Base-by-base conservation (phyloP, 108 stramenopile species). In the Fragilariopsis cylindrus region DNA sequence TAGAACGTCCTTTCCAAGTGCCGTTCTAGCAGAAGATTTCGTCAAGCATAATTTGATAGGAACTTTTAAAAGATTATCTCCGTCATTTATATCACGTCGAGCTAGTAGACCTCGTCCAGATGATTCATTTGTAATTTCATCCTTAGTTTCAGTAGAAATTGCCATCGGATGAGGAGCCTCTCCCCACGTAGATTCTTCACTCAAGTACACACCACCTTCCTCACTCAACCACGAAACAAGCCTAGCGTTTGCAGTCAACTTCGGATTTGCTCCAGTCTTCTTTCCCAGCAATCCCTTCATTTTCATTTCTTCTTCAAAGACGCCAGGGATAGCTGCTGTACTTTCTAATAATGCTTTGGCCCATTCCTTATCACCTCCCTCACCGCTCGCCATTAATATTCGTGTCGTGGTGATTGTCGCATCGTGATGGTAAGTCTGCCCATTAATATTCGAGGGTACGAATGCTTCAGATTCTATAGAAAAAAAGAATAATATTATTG, bases 121-220 rank as follows among this genome's bases (percentile, higher is more conserved):
- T 13, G 87, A 85, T 77, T 98, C 98, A 66, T 95, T 94, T 5
- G 96, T 97, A 52, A 85, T 85, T 75, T 97, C 97, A 76, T 98
- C 96, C 21, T 83, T 79, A 9, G 98, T 98, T 72, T 95, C 89
- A 30, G 93, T 96, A 65, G 89, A 87, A 66, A 98, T 91, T 6
- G 95, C 96, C 75, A 98, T 76, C n/a, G 94, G 91, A 79, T 98
- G 98, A 8, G 98, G 98, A 5, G 97, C 96, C 76, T 92, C 88
- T 4, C 94, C 94, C 98, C 97, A 98, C 4, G 86, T 70, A 8
- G 91, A 92, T 50, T 78, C 68, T 70, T 96, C 95, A 50, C 81
- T 80, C 62, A 96, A 78, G 81, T 93, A 96, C 2, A 96, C 85
- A 48, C 84, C 86, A 45, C 94, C 93, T 70, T 84, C 87, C 46